A percentile compares a stretch with the other conserved stretches of the same genome.
Evolutionary conservation across 257 asterid genomes (phyloP).

Genomic region (Paraleonurus japonicus): DNA sequence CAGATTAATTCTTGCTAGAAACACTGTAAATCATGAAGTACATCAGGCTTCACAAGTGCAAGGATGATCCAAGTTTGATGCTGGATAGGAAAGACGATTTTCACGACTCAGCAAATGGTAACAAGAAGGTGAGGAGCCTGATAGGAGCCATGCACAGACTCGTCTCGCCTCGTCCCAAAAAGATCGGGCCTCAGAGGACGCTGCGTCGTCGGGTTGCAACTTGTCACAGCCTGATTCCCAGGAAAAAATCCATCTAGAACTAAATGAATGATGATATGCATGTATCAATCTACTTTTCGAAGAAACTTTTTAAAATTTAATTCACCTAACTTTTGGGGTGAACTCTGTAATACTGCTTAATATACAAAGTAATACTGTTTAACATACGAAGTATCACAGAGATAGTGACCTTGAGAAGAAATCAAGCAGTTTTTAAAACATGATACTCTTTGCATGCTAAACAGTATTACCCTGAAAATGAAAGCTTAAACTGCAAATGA

Average conservation of each 20-base stretch:
- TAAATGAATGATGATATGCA: background rate
- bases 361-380: background rate
- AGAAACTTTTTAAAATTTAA: background rate
- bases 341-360: background rate
- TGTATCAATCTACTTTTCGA: background rate
- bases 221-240: background rate
- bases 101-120: constrained; percentile 14
- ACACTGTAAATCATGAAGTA: constrained; percentile 39
- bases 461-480: no score
- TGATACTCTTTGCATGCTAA: no score
- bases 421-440: no score
- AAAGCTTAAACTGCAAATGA: constrained; percentile 9
- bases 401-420: no score
- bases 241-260: constrained; percentile 10
- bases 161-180: constrained; percentile 22
- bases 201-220: background rate
- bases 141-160: constrained; percentile 42
- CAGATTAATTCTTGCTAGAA: background rate
- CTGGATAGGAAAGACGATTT: background rate
- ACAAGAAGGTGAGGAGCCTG: constrained; percentile 38
- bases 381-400: no score
- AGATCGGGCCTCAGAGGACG: background rate
- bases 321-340: background rate
- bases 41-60: constrained; percentile 42
- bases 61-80: constrained; percentile 29